Percentiles rank a stretch among this genome's conserved stretches.
phyloP scores from a whole-genome alignment of 192 early-diverging fungal genomes.

The Backusella mclennaniae region DNA sequence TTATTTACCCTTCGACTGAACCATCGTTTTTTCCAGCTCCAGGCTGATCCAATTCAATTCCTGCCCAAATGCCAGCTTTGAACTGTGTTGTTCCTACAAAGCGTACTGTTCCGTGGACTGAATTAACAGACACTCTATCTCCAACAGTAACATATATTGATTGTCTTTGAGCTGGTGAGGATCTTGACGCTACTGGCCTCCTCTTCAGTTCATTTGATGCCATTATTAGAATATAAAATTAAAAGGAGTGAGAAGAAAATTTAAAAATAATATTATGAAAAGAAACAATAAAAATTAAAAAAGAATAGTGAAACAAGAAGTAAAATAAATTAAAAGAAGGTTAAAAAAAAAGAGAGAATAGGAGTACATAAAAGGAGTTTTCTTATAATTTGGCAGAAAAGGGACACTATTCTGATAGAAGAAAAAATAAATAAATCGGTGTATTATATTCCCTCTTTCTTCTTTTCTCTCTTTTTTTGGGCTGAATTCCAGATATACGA shows the following conservation, averaged over 20 bases:
- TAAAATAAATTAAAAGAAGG: constrained; percentile 7
- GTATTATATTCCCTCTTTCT: background rate
- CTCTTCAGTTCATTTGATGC: background rate
- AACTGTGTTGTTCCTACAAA: constrained; percentile 67
- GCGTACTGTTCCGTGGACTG: constrained; percentile 52
- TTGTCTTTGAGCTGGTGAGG: background rate
- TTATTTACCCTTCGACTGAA: constrained; percentile 54
- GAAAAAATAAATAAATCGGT: too few relatives aligned
- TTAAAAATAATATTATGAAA: background rate
- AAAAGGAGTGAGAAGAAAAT: background rate
- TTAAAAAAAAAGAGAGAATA: background rate
- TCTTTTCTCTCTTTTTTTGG: background rate
- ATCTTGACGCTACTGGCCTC: constrained; percentile 3
- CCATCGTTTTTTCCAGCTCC: constrained; percentile 78
- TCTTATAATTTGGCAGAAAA: background rate
- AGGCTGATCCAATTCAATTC: constrained; percentile 64
- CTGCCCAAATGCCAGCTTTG: constrained; percentile 74
- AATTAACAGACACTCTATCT: constrained; percentile 13
- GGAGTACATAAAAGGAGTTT: constrained; percentile 7
- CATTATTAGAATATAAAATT: background rate
- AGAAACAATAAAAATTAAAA: background rate
- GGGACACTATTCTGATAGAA: background rate
- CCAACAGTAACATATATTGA: background rate
- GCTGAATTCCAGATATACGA: background rate
- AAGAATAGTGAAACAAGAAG: background rate